Base-by-base conservation (phyloP, 805 yeast species). In the Priceomyces carsonii region DNA sequence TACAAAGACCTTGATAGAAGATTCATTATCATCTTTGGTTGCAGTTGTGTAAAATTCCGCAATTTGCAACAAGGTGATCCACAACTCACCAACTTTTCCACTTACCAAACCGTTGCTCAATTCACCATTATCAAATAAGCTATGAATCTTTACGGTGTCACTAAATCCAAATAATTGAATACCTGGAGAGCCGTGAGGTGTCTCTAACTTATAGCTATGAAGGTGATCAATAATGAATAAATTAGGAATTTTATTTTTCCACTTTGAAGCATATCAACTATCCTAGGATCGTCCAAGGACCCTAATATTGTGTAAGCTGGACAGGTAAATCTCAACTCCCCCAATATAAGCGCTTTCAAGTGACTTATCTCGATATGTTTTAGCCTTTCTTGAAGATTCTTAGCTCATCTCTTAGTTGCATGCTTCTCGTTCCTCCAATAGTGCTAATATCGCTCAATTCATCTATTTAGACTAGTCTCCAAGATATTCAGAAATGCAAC, bases 221-320 rank as follows among this genome's bases (percentile, higher is more conserved):
- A 63, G 62, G 52, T 85, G 90, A 54, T 83, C 89, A 22, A 85
- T 66, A 4, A 85, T 51, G 44, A 63, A 59, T 38, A 85, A 59
- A 52, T 85, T 85, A 10, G 77, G 76, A 3, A 85, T 69, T 2
- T 43, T 35, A 43, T 77, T 8, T 65, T 59, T 3, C 83, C 83
- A 35, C 64, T 56, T 36, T 80, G 70, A 55, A 85, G 75, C 61
- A 75, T 77, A 44, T 80, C 76, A 27, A 85, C 59, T 15, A 85
- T 85, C 3, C 71, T 51, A 1, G 86, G 78, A 53, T 85, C 95
- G 53, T 85, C 95, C 37, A 80, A 69, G 55, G 83, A 80, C 0
- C 93, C 93, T 47, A 75, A 80, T n/a, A 82, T 77, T 3, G 90
- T 78, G 61, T 85, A 85, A 1, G 85, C 86, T 0, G 95, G 93